Conservation (phyloP, 2,329 filamentous ascomycete genomes). For the Zymoseptoria brevis region DNA sequence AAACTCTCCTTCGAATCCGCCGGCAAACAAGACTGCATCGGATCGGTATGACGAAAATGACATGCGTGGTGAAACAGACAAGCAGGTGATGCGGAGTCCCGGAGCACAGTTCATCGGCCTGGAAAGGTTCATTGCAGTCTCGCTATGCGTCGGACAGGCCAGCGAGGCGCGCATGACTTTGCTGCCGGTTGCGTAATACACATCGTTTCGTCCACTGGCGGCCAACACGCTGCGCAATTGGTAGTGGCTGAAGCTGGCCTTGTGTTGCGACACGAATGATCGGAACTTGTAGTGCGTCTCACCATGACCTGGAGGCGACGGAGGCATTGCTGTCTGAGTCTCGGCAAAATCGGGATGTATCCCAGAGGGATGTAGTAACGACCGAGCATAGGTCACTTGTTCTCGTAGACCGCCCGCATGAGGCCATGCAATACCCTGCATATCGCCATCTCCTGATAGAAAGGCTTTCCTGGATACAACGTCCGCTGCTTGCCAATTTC, state of each 20-base stretch:
- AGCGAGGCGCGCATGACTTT: slow-evolving; percentile 44
- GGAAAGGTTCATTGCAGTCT: slow-evolving; percentile 42
- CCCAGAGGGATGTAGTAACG: slow-evolving; percentile 21
- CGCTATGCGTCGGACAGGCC: slow-evolving; percentile 35
- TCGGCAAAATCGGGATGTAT: not conserved
- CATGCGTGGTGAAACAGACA: slow-evolving; percentile 9
- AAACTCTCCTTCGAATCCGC: slow-evolving; percentile 52
- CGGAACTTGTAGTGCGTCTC: slow-evolving; percentile 23
- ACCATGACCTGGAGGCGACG: slow-evolving; percentile 3
- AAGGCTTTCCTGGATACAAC: slow-evolving; percentile 13
- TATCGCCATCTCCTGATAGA: slow-evolving; percentile 18
- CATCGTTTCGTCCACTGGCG: slow-evolving; percentile 46
- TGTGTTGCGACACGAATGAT: slow-evolving; percentile 34
- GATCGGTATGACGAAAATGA: not conserved
- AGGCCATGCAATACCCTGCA: slow-evolving; percentile 33
- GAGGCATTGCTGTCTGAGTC: not conserved
- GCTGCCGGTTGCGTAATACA: slow-evolving; percentile 46
- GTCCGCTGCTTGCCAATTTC: slow-evolving; percentile 8
- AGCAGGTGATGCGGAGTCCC: slow-evolving; percentile 15
- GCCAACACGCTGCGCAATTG: slow-evolving; percentile 53
- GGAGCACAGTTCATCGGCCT: slow-evolving; percentile 13
- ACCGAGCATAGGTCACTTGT: slow-evolving; percentile 23
- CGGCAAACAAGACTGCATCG: slow-evolving; percentile 39
- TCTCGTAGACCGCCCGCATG: slow-evolving; percentile 21
- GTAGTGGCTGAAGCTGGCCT: slow-evolving; percentile 48